A percentile compares a stretch with the other conserved stretches of the same genome.
Conservation (phyloP, 202 grass and related monocot genomes). For the Panicum virgatum region DNA sequence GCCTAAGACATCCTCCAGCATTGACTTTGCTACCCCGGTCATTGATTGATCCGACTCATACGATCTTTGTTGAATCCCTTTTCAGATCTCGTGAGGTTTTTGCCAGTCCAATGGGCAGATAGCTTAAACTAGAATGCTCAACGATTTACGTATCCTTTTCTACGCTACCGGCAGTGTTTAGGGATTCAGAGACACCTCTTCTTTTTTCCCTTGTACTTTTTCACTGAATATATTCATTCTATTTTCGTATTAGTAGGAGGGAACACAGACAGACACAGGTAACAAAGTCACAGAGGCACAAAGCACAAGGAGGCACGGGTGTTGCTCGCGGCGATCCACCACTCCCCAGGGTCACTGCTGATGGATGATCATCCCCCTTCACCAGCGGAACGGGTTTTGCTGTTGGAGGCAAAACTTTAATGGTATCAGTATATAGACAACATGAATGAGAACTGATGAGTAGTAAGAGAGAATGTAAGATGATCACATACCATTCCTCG, state of each 20-base stretch:
- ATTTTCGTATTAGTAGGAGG: slow-evolving; percentile 2
- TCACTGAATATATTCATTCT: not conserved
- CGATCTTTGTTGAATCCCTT: not conserved
- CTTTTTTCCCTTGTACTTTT: not conserved
- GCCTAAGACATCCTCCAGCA: not conserved
- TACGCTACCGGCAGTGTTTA: not conserved
- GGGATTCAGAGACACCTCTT: not conserved
- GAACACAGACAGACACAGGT: not conserved
- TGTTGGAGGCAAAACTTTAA: slow-evolving; percentile 63
- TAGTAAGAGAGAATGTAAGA: not conserved
- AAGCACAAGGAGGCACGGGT: not conserved
- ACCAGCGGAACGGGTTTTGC: slow-evolving; percentile 88
- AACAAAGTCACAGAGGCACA: not conserved
- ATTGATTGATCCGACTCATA: not conserved
- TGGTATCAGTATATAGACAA: slow-evolving; percentile 31
- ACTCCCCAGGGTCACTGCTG: not conserved
- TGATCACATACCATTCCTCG: slow-evolving; percentile 63
- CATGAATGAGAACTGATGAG: not conserved
- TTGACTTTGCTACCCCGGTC: not conserved
- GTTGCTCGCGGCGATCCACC: not conserved
- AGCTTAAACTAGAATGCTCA: not conserved
- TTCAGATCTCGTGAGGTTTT: not conserved
- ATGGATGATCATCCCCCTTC: not conserved
- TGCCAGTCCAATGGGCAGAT: not conserved
- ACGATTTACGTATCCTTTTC: not conserved